Percentiles rank a stretch among this genome's conserved stretches.
Conservation (phyloP, 345 rosid genomes). For the Aquilaria sinensis region DNA sequence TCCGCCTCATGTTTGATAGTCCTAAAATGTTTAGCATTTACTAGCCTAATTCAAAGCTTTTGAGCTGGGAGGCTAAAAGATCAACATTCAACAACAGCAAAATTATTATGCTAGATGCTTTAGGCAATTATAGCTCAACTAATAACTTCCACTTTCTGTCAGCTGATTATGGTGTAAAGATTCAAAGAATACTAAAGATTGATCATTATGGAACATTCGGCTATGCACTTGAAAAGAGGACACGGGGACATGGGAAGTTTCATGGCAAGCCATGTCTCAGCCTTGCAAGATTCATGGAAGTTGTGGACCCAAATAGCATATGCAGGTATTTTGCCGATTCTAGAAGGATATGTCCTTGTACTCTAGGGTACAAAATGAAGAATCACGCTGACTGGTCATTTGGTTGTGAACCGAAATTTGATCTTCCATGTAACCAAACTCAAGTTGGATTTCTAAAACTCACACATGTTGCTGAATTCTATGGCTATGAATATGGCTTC, state of each 20-base stretch:
- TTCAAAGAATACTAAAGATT: conserved; percentile 19
- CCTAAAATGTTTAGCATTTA: conserved; percentile 20
- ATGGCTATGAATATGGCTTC: conserved; percentile 19
- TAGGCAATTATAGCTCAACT: conserved; percentile 19
- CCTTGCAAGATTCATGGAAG: conserved; percentile 26
- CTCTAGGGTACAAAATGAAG: conserved; percentile 21
- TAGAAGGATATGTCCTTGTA: conserved; percentile 23
- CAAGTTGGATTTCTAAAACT: conserved; percentile 12
- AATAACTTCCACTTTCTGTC: conserved; percentile 14
- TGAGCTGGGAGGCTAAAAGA: conserved; percentile 17
- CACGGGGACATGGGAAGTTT: conserved; percentile 12
- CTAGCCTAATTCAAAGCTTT: conserved; percentile 18
- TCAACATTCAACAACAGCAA: conserved; percentile 17
- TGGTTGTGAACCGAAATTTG: conserved; percentile 24
- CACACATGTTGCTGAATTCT: conserved; percentile 21
- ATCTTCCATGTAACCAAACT: conserved; percentile 11
- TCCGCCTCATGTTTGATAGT: conserved; percentile 15
- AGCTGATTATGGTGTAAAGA: conserved; percentile 15
- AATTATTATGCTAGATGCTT: conserved; percentile 13
- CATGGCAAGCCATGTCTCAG: conserved; percentile 20
- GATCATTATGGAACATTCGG: conserved; percentile 31
- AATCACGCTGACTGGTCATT: conserved; percentile 18
- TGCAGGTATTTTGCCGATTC: conserved; percentile 16
- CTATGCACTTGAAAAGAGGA: conserved; percentile 12
- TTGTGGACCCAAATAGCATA: conserved; percentile 27